Percentiles rank a stretch among this genome's conserved stretches.
Conservation (phyloP, 2,329 filamentous ascomycete genomes). For the Diaporthe capsici region DNA sequence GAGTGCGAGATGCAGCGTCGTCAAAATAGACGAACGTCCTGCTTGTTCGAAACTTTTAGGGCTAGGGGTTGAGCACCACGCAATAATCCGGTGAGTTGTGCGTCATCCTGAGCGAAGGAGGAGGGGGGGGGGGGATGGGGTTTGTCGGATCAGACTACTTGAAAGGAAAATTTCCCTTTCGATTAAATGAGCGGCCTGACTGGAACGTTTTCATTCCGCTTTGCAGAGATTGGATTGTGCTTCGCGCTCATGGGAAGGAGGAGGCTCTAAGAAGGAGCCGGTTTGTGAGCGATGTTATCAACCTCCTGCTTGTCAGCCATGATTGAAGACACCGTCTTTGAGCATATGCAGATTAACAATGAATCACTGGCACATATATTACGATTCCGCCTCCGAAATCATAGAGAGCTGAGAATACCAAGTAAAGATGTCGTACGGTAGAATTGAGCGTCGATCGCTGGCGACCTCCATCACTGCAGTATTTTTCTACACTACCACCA, state of each 20-base stretch:
- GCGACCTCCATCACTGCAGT: neutral
- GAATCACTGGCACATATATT: neutral
- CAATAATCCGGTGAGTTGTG: no score
- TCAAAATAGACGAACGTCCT: neutral
- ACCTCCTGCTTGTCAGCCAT: neutral
- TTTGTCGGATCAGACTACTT: no score
- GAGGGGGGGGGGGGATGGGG: no score
- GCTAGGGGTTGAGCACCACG: neutral
- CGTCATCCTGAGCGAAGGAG: no score
- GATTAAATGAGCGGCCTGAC: no score
- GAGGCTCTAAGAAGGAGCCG: neutral
- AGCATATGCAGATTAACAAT: neutral
- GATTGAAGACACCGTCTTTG: no score
- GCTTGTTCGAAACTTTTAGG: neutral
- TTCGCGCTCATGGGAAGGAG: no score
- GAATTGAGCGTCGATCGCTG: neutral
- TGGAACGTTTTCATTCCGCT: no score
- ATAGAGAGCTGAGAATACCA: neutral
- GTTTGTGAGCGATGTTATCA: neutral
- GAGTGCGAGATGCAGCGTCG: neutral
- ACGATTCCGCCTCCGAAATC: neutral
- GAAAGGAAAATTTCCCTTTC: no score
- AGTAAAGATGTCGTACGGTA: no score
- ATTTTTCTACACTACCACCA: no score
- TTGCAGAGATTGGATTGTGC: no score